Evolutionary conservation across 2,329 filamentous ascomycete species (phyloP), one percentile per base, ranked within the genome.

Genomic region (Lachnellula arida): DNA sequence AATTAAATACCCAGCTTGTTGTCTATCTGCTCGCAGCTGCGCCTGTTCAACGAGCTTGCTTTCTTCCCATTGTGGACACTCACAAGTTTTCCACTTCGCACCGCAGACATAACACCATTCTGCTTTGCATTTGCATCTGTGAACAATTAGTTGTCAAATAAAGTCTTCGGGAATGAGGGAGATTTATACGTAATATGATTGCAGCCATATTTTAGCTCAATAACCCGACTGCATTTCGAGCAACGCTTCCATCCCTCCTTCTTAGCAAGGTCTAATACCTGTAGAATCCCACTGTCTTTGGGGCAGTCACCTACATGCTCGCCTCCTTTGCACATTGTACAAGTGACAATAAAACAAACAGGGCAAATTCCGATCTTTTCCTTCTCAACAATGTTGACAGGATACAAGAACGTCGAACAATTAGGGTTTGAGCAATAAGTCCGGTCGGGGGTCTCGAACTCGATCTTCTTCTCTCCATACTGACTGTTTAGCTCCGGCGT

Each of bases 31-130:
- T 11, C 73, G 60, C 0, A 35, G 63, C 2, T 67, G 58, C 0
- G 71, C 72, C 3, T 72, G 68, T 3, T 56, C 57, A 11, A 67
- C 12, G 1, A 74, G 55, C 17, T 25, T 53, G 14, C 54, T 15
- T 49, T 77, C 73, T 9, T 72, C 59, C 73, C 72, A 78, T 11
- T 68, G 67, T 0, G 46, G 57, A 46, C 76, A 79, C 0, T 0
- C 0, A 22, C 74, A 78, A 0, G 40, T 64, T 23, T 71, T 73
- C 76, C 76, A 78, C 3, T 0, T 1, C 0, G 12, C n/a, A 7
- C 76, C 76, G 40, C 78, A 81, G 0, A 67, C 11, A 35, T 78
- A 79, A 61, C 78, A 80, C 60, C 80, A 81, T 15, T 80, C 39
- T 0, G 66, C 62, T 0, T 69, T 62, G 51, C 79, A 82, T 0